phyloP scores from a whole-genome alignment of 1,284 basidiomycete genomes.

The Cryptococcus wingfieldii region DNA sequence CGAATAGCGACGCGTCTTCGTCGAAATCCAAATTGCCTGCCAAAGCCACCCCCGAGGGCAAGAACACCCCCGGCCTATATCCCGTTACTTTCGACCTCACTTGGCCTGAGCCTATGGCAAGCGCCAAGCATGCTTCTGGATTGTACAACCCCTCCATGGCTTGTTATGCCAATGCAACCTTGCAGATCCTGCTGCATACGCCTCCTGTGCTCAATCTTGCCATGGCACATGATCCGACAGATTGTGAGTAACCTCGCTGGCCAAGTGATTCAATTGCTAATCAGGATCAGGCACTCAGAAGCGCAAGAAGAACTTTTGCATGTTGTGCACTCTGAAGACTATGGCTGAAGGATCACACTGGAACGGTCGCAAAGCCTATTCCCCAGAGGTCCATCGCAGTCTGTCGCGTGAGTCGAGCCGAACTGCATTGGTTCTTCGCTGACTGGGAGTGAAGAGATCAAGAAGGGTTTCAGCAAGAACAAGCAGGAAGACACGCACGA shows the following conservation, averaged over 20 bases:
- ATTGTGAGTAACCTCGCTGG: conserved; percentile 47
- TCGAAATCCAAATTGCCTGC: background rate
- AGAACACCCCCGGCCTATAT: conserved; percentile 6
- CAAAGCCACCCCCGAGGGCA: background rate
- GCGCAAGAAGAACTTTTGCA: conserved; percentile 58
- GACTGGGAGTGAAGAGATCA: conserved; percentile 59
- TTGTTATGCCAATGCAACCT: conserved; percentile 92
- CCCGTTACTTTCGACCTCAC: conserved; percentile 17
- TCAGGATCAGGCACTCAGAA: conserved; percentile 12
- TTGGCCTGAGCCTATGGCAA: conserved; percentile 30
- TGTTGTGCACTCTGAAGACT: conserved; percentile 64
- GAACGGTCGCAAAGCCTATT: conserved; percentile 35
- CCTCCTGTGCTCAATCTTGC: conserved; percentile 77
- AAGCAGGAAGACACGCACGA: conserved; percentile 98
- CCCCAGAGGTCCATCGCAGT: conserved; percentile 61
- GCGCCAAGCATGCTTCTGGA: conserved; percentile 51
- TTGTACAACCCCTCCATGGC: conserved; percentile 92
- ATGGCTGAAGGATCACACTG: conserved; percentile 37
- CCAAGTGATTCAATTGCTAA: conserved; percentile 1
- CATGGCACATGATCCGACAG: conserved; percentile 55
- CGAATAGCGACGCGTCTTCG: background rate
- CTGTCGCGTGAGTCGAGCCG: conserved; percentile 59
- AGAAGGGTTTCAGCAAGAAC: conserved; percentile 83
- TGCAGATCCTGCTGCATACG: conserved; percentile 93
- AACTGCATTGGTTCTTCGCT: background rate